These are phyloP conservation scores for Globisporangium viniferum DNA, from an alignment of 352 stramenopile genomes.

Conservation along the genomic window DNA sequence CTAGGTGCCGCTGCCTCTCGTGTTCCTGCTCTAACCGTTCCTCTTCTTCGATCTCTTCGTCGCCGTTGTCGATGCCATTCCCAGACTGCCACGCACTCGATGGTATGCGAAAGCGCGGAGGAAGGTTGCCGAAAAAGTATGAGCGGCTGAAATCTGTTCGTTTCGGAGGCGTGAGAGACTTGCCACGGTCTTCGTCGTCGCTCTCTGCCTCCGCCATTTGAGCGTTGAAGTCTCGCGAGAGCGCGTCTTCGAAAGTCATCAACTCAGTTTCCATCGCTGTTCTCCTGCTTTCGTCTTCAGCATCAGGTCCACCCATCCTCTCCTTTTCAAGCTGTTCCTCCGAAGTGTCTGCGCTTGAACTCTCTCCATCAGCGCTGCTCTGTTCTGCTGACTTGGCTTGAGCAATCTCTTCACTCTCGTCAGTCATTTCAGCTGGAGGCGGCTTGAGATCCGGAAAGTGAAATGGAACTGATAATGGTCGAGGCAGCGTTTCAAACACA, in stretches of 20 bases:
- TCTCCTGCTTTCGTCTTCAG: slow-evolving; percentile 11
- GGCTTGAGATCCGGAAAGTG: slow-evolving; percentile 21
- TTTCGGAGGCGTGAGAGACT: slow-evolving; percentile 40
- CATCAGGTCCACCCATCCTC: neutral
- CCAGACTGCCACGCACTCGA: slow-evolving; percentile 46
- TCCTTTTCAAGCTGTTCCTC: neutral
- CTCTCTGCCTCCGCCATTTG: slow-evolving; percentile 28
- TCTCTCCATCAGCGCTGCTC: slow-evolving; percentile 10
- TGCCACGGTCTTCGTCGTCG: slow-evolving; percentile 51
- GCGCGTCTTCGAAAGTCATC: slow-evolving; percentile 34
- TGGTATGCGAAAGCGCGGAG: slow-evolving; percentile 37
- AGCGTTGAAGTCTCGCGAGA: slow-evolving; percentile 29
- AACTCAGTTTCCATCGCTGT: slow-evolving; percentile 22
- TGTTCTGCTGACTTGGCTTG: slow-evolving; percentile 16
- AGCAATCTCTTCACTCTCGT: slow-evolving; percentile 14
- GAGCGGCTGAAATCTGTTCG: slow-evolving; percentile 64
- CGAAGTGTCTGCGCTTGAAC: neutral
- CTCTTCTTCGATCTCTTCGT: slow-evolving; percentile 73
- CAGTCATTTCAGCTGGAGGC: slow-evolving; percentile 5
- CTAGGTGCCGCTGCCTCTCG: slow-evolving; percentile 52
- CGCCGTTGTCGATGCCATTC: slow-evolving; percentile 66
- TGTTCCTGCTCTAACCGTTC: slow-evolving; percentile 55
- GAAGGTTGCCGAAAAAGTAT: slow-evolving; percentile 72
- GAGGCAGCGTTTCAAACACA: slow-evolving; percentile 38
- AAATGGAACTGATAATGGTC: slow-evolving; percentile 30